Evolutionary conservation across 345 rosid species (phyloP), one percentile per base, ranked within the genome.

Genomic region (Boechera retrofracta): DNA sequence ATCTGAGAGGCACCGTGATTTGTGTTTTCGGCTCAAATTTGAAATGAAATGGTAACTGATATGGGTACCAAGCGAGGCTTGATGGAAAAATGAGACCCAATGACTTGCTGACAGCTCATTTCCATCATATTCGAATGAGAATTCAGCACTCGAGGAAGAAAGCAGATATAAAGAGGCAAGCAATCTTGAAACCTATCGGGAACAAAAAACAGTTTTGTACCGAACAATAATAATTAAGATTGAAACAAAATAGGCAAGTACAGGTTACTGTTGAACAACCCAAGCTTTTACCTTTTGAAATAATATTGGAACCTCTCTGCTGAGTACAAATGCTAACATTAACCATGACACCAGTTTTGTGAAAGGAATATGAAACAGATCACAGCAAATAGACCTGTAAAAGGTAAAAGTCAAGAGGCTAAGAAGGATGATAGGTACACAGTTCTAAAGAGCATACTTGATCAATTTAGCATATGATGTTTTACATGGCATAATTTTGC

Each of bases 21-120:
- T 83, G 61, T 36, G 55, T 78, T 82, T 82, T 79, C 72, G 45
- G 60, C 77, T 80, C 76, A 77, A 60, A 74, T 84, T 87, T 42
- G 86, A 80, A 74, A 86, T 81, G 81, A 90, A 86, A 66, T 85
- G 88, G 81, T 80, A 72, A 70, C 83, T 95, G 66, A 86, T 81
- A 78, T 91, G 88, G 60, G 90, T 83, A 55, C 97, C 93, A 79
- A 95, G 78, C 51, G 99, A 92, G 81, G 97, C 96, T 85, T 95
- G 99, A 85, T 95, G 98, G 73, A 91, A 95, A 84, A 77, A 91
- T 65, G 96, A 86, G 84, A 96, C 98, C 99, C 96, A 95, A 5
- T 89, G 89, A 77, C 90, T 87, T 83, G 85, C 86, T 67, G 97
- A 86, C 42, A 89, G 86, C 64, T 51, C 85, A 58, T 86, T 85